Conservation (phyloP, 176 grass and related monocot genomes). For the Carex scoparia region DNA sequence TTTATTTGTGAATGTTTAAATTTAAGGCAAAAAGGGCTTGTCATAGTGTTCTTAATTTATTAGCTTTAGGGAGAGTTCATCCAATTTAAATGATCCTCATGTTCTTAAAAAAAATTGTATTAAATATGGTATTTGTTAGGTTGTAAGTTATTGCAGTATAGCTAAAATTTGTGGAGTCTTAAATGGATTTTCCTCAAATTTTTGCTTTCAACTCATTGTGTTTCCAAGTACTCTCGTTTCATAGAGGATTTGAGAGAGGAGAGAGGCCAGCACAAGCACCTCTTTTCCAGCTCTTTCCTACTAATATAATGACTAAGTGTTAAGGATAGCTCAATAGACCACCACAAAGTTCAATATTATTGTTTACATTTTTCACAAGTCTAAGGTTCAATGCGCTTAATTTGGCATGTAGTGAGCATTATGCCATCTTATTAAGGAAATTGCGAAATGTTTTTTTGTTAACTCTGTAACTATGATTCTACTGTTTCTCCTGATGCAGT, state of each 20-base stretch:
- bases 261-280: not conserved
- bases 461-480: not conserved
- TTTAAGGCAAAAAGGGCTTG: not conserved
- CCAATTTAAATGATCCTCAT: not conserved
- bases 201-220: not conserved
- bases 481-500: not conserved
- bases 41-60: not conserved
- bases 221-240: not conserved
- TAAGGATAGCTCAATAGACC: not conserved
- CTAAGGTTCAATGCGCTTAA: not conserved
- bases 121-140: not conserved
- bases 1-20: not conserved
- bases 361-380: not conserved
- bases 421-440: not conserved
- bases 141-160: not conserved
- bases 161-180: not conserved
- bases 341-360: not conserved
- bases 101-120: not conserved
- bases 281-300: not conserved
- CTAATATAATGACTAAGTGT: not conserved
- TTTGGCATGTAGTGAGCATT: not conserved
- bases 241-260: not conserved
- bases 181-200: not conserved
- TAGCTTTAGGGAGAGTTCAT: not conserved
- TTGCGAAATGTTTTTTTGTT: not conserved